Percentiles rank a stretch among this genome's conserved stretches.
phyloP scores from a whole-genome alignment of 352 stramenopile genomes.

The Pythium phragmiticola region DNA sequence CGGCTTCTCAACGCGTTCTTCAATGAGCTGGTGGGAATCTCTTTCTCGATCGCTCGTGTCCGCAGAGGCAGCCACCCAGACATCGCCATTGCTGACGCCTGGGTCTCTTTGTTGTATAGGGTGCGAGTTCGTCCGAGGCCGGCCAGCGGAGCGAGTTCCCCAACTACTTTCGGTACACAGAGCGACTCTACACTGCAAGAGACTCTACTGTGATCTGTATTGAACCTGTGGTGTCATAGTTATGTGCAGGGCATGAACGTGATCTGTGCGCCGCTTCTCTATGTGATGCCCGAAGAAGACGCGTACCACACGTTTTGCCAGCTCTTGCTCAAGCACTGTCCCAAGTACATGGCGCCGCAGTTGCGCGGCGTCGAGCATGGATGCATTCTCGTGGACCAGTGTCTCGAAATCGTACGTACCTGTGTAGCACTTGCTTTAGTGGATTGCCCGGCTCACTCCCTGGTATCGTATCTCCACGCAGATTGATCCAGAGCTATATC shows the following conservation, averaged over 20 bases:
- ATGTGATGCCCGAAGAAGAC: constrained; percentile 90
- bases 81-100: too few relatives aligned
- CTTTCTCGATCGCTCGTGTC: not conserved
- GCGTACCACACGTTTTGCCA: constrained; percentile 90
- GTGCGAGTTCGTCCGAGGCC: constrained; percentile 16
- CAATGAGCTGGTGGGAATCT: constrained; percentile 56
- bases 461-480: constrained; percentile 11
- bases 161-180: constrained; percentile 22
- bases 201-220: not conserved
- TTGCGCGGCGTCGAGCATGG: constrained; percentile 82
- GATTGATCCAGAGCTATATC: constrained; percentile 81
- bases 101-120: not conserved
- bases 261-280: constrained; percentile 88
- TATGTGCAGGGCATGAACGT: constrained; percentile 95
- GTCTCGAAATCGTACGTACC: constrained; percentile 30
- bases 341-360: constrained; percentile 88
- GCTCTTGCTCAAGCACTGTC: constrained; percentile 86
- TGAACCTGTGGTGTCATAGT: not conserved
- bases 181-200: too few relatives aligned
- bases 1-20: constrained; percentile 92
- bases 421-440: too few relatives aligned
- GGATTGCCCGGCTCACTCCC: not conserved
- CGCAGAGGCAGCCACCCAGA: too few relatives aligned
- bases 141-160: constrained; percentile 20
- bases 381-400: constrained; percentile 83